A percentile compares a stretch with the other conserved stretches of the same genome.
phyloP scores from a whole-genome alignment of 768 basidiomycete genomes.

The Trametes cubensis region DNA sequence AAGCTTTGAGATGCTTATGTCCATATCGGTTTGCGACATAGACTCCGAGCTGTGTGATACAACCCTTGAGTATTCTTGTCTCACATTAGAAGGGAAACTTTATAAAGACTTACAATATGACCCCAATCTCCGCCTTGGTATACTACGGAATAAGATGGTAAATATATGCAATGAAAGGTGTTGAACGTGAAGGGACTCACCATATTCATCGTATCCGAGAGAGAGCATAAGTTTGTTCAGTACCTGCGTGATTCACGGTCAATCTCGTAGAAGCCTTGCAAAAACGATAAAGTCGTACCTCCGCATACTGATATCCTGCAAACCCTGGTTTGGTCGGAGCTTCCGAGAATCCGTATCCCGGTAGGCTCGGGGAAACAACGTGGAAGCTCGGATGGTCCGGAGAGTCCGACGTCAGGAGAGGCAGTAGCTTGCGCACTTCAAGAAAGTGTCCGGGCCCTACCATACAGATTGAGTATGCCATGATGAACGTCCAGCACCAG shows the following conservation, averaged over 20 bases:
- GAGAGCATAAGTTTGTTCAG: constrained; percentile 34
- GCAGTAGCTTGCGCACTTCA: constrained; percentile 59
- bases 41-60: constrained; percentile 36
- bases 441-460: constrained; percentile 65
- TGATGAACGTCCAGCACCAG: no score
- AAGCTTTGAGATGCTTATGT: constrained; percentile 48
- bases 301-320: constrained; percentile 50
- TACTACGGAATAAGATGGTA: constrained; percentile 26
- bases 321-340: constrained; percentile 58
- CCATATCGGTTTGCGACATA: constrained; percentile 42
- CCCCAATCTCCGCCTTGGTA: constrained; percentile 56
- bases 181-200: constrained; percentile 14
- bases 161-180: constrained; percentile 22
- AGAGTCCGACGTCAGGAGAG: constrained; percentile 47
- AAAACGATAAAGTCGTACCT: constrained; percentile 39
- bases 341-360: constrained; percentile 65
- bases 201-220: constrained; percentile 33
- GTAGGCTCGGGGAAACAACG: constrained; percentile 60
- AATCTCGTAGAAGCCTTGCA: no score
- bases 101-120: constrained; percentile 31
- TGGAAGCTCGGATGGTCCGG: constrained; percentile 58
- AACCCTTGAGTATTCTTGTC: not conserved
- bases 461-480: no score
- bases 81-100: no score
- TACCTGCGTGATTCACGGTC: constrained; percentile 1